Percentiles rank a stretch among this genome's conserved stretches.
These are phyloP conservation scores for Diaporthe nobilis DNA, from an alignment of 2,329 filamentous ascomycete genomes.

Conservation along the genomic window DNA sequence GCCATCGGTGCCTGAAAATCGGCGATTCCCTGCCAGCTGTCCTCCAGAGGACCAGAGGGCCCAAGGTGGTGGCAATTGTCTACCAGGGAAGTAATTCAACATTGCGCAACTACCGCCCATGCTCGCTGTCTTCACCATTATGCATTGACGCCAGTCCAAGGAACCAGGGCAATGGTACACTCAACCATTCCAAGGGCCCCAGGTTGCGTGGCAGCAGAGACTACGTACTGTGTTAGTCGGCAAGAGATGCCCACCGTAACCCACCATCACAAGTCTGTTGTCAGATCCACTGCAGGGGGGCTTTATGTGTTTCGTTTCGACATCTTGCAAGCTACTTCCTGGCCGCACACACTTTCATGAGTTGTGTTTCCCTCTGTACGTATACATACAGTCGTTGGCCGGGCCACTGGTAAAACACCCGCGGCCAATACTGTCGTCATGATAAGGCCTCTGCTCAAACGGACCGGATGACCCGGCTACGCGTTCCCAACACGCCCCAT, in stretches of 20 bases:
- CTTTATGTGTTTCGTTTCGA: slow-evolving; percentile 31
- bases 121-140: background rate
- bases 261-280: slow-evolving; percentile 8
- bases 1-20: slow-evolving; percentile 20
- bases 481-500: slow-evolving; percentile 35
- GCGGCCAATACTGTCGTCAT: slow-evolving; percentile 29
- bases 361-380: slow-evolving; percentile 5
- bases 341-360: slow-evolving; percentile 7
- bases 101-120: slow-evolving; percentile 6
- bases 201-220: background rate
- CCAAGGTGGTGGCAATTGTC: slow-evolving; percentile 12
- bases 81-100: background rate
- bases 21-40: slow-evolving; percentile 16
- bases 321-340: slow-evolving; percentile 26
- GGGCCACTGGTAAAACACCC: slow-evolving; percentile 7
- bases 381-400: background rate
- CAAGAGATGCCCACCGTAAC: slow-evolving; percentile 9
- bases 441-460: slow-evolving; percentile 13
- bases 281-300: slow-evolving; percentile 35
- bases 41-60: background rate
- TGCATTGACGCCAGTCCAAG: slow-evolving; percentile 17
- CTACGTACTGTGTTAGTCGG: background rate
- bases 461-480: slow-evolving; percentile 39
- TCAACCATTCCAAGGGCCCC: background rate
- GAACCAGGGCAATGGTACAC: background rate